Evolutionary conservation across 192 early-diverging fungal species (phyloP).

Genomic region (Phycomyces nitens): DNA sequence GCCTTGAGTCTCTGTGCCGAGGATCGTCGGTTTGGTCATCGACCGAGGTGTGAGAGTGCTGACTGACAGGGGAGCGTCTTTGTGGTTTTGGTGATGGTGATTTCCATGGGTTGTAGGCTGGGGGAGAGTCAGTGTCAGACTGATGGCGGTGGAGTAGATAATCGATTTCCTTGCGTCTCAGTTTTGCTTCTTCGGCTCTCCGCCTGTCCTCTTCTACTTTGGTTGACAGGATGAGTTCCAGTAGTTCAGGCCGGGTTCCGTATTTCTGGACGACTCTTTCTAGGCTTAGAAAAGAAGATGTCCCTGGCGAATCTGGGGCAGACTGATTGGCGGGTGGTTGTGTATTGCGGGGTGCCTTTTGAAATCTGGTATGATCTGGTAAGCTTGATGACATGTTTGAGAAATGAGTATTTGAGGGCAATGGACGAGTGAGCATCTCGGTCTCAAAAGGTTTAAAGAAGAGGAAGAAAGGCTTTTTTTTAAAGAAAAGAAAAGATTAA

Average conservation of each 20-base stretch:
- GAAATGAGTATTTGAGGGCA: not conserved
- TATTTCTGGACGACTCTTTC: conserved; percentile 49
- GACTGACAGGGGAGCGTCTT: conserved; percentile 4
- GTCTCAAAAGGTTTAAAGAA: not conserved
- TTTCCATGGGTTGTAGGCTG: too few relatives aligned
- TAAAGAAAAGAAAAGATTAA: too few relatives aligned
- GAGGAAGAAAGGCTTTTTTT: not conserved
- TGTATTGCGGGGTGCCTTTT: not conserved
- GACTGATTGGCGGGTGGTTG: not conserved
- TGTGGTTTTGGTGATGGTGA: not conserved
- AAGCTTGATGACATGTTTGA: not conserved
- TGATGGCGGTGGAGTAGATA: conserved; percentile 33
- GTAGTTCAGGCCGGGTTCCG: conserved; percentile 45
- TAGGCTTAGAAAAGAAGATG: conserved; percentile 36
- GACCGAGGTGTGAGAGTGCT: not conserved
- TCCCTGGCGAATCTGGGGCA: not conserved
- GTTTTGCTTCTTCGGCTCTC: conserved; percentile 52
- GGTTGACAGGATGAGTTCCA: conserved; percentile 51
- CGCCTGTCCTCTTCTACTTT: conserved; percentile 59
- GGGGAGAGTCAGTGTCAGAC: not conserved
- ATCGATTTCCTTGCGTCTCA: conserved; percentile 49
- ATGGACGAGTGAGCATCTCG: not conserved
- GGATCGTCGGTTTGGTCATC: not conserved
- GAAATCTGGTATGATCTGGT: not conserved
- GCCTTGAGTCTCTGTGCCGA: not conserved